A percentile compares a stretch with the other conserved stretches of the same genome.
Conservation (phyloP, 1,284 basidiomycete species). For the Cryptococcus maquisensis region DNA sequence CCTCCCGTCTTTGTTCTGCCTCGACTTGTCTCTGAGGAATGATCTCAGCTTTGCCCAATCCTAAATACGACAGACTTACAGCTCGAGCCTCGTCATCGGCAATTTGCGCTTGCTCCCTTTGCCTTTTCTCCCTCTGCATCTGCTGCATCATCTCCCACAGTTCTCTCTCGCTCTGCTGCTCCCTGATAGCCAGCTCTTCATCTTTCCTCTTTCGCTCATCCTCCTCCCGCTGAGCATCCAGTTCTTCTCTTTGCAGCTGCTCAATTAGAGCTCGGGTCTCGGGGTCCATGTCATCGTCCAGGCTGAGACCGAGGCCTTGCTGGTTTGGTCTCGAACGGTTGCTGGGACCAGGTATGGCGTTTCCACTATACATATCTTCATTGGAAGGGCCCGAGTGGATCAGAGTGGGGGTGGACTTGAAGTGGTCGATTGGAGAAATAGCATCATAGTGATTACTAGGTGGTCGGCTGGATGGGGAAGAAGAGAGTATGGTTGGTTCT, state of each 20-base stretch:
- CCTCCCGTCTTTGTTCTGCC: slow-evolving; percentile 21
- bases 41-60: slow-evolving; percentile 5
- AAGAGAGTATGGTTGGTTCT: slow-evolving; percentile 2
- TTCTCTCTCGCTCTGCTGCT: slow-evolving; percentile 45
- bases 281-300: slow-evolving; percentile 29
- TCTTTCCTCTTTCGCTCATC: slow-evolving; percentile 27
- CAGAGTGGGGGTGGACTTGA: slow-evolving; percentile 1
- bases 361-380: not conserved
- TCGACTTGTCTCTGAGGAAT: slow-evolving; percentile 25
- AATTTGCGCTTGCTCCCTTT: slow-evolving; percentile 21
- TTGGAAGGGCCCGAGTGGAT: not conserved
- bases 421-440: slow-evolving; percentile 7
- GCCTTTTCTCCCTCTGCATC: slow-evolving; percentile 16
- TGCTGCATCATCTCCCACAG: slow-evolving; percentile 38
- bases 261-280: slow-evolving; percentile 33
- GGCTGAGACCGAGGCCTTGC: slow-evolving; percentile 20
- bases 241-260: slow-evolving; percentile 33
- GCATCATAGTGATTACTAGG: slow-evolving; percentile 6
- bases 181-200: slow-evolving; percentile 36
- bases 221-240: slow-evolving; percentile 26
- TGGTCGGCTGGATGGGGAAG: slow-evolving; percentile 12
- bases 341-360: not conserved
- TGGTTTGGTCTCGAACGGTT: slow-evolving; percentile 2
- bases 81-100: slow-evolving; percentile 28
- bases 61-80: slow-evolving; percentile 14